Evolutionary conservation across 176 grass and related monocot species (phyloP).

Genomic region (Guadua angustifolia): DNA sequence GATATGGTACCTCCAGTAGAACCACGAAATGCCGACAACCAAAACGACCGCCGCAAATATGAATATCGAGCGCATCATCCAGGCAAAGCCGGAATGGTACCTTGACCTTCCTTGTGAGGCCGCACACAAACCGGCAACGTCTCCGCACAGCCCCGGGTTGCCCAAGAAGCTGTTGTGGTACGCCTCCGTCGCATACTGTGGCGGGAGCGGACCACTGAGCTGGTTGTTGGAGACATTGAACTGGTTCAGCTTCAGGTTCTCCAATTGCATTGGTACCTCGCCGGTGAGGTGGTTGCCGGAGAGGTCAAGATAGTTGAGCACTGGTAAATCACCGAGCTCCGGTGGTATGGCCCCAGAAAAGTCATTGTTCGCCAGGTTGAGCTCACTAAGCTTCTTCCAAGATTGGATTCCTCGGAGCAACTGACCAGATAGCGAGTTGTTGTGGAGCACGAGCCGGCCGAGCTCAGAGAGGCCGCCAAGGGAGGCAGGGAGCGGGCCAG

Average conservation of each 20-base stretch:
- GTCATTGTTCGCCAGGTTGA: conserved; percentile 71
- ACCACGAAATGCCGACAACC: conserved; percentile 60
- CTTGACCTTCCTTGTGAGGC: neutral
- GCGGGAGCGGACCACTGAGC: conserved; percentile 69
- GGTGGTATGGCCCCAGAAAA: conserved; percentile 72
- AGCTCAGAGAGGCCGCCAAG: conserved; percentile 68
- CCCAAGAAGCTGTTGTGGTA: conserved; percentile 75
- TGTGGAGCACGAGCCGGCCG: conserved; percentile 65
- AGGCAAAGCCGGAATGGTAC: conserved; percentile 28
- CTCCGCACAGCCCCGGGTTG: conserved; percentile 67
- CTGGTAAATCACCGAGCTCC: conserved; percentile 75
- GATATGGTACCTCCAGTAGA: conserved; percentile 61
- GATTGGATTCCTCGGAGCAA: conserved; percentile 65
- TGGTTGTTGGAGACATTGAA: conserved; percentile 84
- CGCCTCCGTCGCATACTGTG: conserved; percentile 53
- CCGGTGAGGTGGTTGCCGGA: conserved; percentile 68
- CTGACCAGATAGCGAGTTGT: conserved; percentile 77
- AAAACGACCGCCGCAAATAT: conserved; percentile 56
- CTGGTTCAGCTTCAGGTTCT: conserved; percentile 86
- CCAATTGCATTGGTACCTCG: conserved; percentile 62
- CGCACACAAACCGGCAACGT: conserved; percentile 47
- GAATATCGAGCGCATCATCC: conserved; percentile 73
- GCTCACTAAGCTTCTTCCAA: conserved; percentile 81
- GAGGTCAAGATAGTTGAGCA: conserved; percentile 95
- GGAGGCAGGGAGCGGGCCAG: conserved; percentile 58